These are phyloP conservation scores for Boletus subparvulus DNA, from an alignment of 768 basidiomycete species.

Conservation along the genomic window DNA sequence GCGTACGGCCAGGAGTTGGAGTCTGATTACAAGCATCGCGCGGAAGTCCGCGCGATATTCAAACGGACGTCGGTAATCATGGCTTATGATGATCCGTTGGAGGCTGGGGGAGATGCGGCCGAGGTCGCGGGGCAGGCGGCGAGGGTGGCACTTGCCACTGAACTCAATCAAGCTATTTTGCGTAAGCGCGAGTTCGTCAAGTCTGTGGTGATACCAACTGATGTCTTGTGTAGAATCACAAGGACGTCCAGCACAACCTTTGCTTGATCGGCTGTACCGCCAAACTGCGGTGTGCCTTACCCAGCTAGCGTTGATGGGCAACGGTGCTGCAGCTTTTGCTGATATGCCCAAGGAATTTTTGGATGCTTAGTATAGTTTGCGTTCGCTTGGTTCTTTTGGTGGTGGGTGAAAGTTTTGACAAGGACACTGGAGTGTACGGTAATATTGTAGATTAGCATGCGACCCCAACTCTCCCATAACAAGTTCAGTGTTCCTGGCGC, in stretches of 20 bases:
- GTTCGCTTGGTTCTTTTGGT: background rate
- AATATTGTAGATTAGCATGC: conserved; percentile 9
- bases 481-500: background rate
- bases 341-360: conserved; percentile 77
- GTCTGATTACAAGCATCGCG: conserved; percentile 63
- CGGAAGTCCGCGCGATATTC: conserved; percentile 64
- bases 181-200: conserved; percentile 46
- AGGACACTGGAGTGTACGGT: conserved; percentile 19
- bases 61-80: conserved; percentile 77
- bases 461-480: conserved; percentile 13
- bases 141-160: conserved; percentile 63
- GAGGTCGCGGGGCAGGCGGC: conserved; percentile 69
- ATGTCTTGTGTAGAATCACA: conserved; percentile 59
- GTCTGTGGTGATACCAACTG: background rate
- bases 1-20: conserved; percentile 72
- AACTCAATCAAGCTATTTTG: conserved; percentile 79
- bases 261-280: conserved; percentile 75
- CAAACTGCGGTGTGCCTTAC: conserved; percentile 66
- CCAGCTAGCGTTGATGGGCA: conserved; percentile 71
- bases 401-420: background rate
- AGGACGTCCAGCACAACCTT: conserved; percentile 66
- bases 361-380: conserved; percentile 36
- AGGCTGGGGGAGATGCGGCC: conserved; percentile 62
- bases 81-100: conserved; percentile 73
- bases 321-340: conserved; percentile 77